Percentiles rank a stretch among this genome's conserved stretches.
Evolutionary conservation across 352 stramenopile genomes (phyloP).

Genomic region (Halophytophthora batemanensis): DNA sequence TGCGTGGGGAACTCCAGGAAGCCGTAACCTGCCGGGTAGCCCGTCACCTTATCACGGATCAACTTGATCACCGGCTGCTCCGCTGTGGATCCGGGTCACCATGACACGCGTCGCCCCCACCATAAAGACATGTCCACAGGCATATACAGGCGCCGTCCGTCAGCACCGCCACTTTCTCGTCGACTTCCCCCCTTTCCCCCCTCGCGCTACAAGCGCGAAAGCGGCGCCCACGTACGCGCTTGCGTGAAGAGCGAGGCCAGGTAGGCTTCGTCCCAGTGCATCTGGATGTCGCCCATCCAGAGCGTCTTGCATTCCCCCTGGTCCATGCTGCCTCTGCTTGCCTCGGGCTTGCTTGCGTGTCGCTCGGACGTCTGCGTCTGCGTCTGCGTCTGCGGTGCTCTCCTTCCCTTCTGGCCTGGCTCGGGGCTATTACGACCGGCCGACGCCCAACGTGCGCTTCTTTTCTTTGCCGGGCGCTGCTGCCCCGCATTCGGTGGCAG

Average conservation of each 20-base stretch:
- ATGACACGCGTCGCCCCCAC: constrained; percentile 3
- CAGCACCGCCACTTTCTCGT: not conserved
- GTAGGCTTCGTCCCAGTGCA: constrained; percentile 89
- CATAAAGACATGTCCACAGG: constrained; percentile 1
- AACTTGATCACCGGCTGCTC: constrained; percentile 88
- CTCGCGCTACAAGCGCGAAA: constrained; percentile 3
- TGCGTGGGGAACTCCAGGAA: constrained; percentile 90
- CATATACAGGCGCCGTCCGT: not conserved
- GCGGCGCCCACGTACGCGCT: constrained; percentile 38
- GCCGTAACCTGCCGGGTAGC: constrained; percentile 86
- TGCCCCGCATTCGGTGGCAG: too few relatives aligned
- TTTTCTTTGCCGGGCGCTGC: too few relatives aligned
- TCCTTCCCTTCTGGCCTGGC: not conserved
- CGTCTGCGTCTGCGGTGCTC: not conserved
- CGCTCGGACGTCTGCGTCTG: not conserved
- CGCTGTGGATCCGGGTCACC: constrained; percentile 18
- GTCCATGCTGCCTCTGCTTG: constrained; percentile 14
- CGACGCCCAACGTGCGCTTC: too few relatives aligned
- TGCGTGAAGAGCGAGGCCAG: constrained; percentile 80
- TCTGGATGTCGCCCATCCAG: constrained; percentile 90
- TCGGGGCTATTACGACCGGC: too few relatives aligned
- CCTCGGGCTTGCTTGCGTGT: constrained; percentile 7
- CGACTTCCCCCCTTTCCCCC: too few relatives aligned
- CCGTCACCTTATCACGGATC: constrained; percentile 89
- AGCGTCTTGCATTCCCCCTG: constrained; percentile 77